Conservation (phyloP, 129 eudicot genomes). For the Silybum marianum region DNA sequence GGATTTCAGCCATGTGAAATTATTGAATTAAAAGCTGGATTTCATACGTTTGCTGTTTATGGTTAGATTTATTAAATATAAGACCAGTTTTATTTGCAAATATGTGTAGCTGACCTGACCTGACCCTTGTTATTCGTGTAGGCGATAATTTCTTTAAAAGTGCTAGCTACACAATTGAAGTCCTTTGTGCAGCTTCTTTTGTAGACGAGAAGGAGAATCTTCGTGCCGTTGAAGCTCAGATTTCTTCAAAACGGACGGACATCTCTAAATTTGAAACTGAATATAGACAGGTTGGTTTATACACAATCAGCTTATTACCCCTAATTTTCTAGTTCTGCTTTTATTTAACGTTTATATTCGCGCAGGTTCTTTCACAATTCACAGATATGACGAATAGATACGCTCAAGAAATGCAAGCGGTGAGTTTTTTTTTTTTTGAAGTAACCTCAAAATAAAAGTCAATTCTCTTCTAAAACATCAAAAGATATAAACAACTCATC, state of each 20-base stretch:
- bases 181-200: conserved; percentile 66
- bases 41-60: conserved; percentile 86
- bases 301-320: not conserved
- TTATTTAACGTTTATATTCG: not conserved
- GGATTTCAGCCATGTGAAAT: conserved; percentile 97
- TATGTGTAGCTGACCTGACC: conserved; percentile 1
- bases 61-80: conserved; percentile 42
- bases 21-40: conserved; percentile 77
- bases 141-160: conserved; percentile 96
- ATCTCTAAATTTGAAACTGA: conserved; percentile 93
- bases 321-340: not conserved
- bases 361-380: conserved; percentile 86
- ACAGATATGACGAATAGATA: conserved; percentile 94
- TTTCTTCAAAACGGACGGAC: conserved; percentile 78
- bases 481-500: too few relatives aligned
- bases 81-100: not conserved
- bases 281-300: conserved; percentile 76
- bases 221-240: conserved; percentile 76
- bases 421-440: conserved; percentile 34
- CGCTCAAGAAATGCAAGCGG: conserved; percentile 87
- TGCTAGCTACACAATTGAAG: conserved; percentile 89
- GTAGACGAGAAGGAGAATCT: conserved; percentile 72
- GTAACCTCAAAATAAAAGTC: too few relatives aligned
- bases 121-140: conserved; percentile 22
- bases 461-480: too few relatives aligned